These are phyloP conservation scores for Stentor coeruleus DNA, from an alignment of 73 alveolate species.

Conservation along the genomic window DNA sequence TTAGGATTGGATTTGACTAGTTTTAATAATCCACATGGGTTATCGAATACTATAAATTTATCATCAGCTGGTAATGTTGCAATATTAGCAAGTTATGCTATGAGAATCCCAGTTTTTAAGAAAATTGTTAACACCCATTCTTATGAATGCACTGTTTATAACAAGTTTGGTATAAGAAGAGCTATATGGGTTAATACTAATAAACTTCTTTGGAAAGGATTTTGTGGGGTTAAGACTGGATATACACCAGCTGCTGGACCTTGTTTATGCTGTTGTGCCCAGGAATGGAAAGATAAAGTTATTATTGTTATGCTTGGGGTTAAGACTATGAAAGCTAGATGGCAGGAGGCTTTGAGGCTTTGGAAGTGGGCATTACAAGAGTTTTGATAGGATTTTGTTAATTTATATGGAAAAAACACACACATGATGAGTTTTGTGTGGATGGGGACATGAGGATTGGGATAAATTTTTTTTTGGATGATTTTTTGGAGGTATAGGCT, in stretches of 20 bases:
- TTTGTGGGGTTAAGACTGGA: slow-evolving; percentile 78
- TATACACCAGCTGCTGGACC: slow-evolving; percentile 86
- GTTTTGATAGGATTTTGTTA: no score
- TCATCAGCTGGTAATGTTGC: slow-evolving; percentile 40
- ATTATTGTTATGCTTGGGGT: slow-evolving; percentile 43
- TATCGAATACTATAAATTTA: slow-evolving; percentile 35
- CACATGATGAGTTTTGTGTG: no score
- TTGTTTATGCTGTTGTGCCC: slow-evolving; percentile 39
- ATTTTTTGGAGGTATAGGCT: no score
- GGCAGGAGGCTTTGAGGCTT: slow-evolving; percentile 42
- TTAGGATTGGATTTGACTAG: slow-evolving; percentile 42
- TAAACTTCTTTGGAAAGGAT: slow-evolving; percentile 49
- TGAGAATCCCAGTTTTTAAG: slow-evolving; percentile 33
- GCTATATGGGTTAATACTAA: slow-evolving; percentile 75
- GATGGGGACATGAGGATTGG: no score
- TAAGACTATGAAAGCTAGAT: slow-evolving; percentile 41
- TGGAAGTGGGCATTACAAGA: no score
- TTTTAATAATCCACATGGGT: slow-evolving; percentile 53
- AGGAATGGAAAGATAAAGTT: slow-evolving; percentile 31
- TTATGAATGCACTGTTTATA: slow-evolving; percentile 35
- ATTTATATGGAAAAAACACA: no score
- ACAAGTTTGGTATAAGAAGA: slow-evolving; percentile 35
- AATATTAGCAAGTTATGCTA: slow-evolving; percentile 30
- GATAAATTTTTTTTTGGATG: no score
- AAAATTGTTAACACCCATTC: slow-evolving; percentile 37